phyloP scores from a whole-genome alignment of 2,329 filamentous ascomycete species.

The Diaporthe aspalathi region DNA sequence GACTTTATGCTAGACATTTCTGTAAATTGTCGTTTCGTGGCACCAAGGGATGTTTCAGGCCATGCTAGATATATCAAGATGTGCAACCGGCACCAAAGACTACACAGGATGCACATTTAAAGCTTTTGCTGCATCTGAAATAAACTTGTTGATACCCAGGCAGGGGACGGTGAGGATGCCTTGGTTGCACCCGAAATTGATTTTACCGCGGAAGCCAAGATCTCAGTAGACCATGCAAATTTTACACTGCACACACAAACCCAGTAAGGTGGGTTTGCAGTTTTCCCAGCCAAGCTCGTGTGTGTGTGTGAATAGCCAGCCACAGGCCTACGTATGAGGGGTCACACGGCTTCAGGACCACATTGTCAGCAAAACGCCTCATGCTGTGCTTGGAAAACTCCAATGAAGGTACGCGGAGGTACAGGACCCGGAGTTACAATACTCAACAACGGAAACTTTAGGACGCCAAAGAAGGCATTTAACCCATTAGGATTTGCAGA shows the following conservation, averaged over 20 bases:
- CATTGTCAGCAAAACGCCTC: too few relatives aligned
- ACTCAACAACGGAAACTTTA: background rate
- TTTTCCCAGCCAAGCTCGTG: too few relatives aligned
- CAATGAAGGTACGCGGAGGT: background rate
- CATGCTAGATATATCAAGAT: background rate
- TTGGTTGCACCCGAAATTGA: background rate
- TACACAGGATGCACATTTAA: background rate
- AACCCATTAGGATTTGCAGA: background rate
- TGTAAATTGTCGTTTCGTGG: background rate
- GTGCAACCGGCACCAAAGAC: background rate
- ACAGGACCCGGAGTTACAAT: background rate
- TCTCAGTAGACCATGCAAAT: background rate
- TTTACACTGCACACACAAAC: too few relatives aligned
- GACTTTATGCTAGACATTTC: too few relatives aligned
- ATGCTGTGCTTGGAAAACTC: too few relatives aligned
- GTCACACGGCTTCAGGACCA: background rate
- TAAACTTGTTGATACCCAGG: background rate
- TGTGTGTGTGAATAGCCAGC: too few relatives aligned
- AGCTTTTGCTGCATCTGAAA: too few relatives aligned
- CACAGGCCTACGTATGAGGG: background rate
- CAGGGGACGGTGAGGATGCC: background rate
- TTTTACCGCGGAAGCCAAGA: background rate
- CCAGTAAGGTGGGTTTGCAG: too few relatives aligned
- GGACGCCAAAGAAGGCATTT: background rate
- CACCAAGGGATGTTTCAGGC: background rate